Evolutionary conservation across 2,329 filamentous ascomycete species (phyloP).

Genomic region (Colletotrichum phormii): DNA sequence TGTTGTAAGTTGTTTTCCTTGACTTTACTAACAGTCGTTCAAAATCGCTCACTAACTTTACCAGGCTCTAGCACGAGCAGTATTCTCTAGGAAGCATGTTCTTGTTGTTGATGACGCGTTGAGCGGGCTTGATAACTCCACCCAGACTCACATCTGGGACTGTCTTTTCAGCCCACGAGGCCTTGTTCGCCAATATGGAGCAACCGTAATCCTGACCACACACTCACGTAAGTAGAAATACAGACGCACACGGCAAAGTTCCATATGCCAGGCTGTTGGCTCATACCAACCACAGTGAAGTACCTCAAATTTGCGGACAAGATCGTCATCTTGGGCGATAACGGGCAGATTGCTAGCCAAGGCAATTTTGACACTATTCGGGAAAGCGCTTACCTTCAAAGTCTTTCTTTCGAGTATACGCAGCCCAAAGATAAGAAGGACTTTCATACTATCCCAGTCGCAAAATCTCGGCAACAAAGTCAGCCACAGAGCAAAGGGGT

Average conservation of each 20-base stretch:
- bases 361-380: background rate
- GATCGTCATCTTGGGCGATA: constrained; percentile 15
- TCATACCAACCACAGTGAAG: background rate
- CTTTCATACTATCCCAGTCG: background rate
- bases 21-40: background rate
- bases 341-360: constrained; percentile 2
- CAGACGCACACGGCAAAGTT: constrained; percentile 13
- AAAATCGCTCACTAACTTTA: background rate
- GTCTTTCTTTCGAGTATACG: background rate
- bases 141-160: constrained; percentile 53
- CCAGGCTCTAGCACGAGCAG: constrained; percentile 47
- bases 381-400: constrained; percentile 3
- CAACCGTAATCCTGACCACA: constrained; percentile 48
- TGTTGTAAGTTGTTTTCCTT: constrained; percentile 40
- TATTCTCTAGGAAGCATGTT: constrained; percentile 47
- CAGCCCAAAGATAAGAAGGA: background rate
- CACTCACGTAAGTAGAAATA: constrained; percentile 44
- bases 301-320: constrained; percentile 5
- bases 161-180: constrained; percentile 51
- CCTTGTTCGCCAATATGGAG: constrained; percentile 46
- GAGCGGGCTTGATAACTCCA: constrained; percentile 54
- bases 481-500: background rate
- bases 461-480: background rate
- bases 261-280: background rate
- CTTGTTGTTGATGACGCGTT: constrained; percentile 54